These are phyloP conservation scores for Dactylellina parvicollis DNA, from an alignment of 2,329 filamentous ascomycete species.

Conservation along the genomic window DNA sequence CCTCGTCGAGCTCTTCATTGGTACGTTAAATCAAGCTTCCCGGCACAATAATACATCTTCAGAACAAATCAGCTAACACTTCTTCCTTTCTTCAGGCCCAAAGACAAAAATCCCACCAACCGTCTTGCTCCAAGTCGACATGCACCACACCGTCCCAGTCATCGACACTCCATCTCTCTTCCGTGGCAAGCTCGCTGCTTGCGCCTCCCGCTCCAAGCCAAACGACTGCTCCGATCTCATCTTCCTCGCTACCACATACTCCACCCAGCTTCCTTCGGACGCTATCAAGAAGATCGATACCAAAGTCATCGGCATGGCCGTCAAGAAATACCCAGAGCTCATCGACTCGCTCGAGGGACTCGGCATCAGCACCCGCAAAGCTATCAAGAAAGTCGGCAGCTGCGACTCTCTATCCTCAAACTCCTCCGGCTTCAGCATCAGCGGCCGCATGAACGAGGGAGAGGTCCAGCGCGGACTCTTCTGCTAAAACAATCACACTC, in stretches of 20 bases:
- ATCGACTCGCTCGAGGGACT: constrained; percentile 56
- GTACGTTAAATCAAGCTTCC: constrained; percentile 31
- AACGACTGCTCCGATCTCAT: constrained; percentile 57
- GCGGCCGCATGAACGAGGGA: constrained; percentile 52
- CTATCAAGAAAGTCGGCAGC: constrained; percentile 53
- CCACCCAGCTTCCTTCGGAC: constrained; percentile 52
- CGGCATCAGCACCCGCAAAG: constrained; percentile 56
- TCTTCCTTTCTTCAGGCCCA: constrained; percentile 25
- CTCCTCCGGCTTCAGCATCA: constrained; percentile 52
- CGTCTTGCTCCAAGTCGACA: constrained; percentile 51
- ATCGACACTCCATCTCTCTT: constrained; percentile 56
- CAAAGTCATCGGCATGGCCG: constrained; percentile 56
- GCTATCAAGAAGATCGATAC: constrained; percentile 57
- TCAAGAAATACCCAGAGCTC: constrained; percentile 57
- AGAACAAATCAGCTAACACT: constrained; percentile 38
- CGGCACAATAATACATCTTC: background rate
- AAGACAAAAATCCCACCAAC: constrained; percentile 56
- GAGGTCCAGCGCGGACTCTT: constrained; percentile 53
- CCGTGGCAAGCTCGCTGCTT: constrained; percentile 57
- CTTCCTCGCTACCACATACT: constrained; percentile 56
- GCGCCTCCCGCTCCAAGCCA: constrained; percentile 57
- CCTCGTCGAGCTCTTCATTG: constrained; percentile 58
- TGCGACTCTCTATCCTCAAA: constrained; percentile 51
- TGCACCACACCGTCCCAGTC: constrained; percentile 56
- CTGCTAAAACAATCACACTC: constrained; percentile 35